A percentile compares a stretch with the other conserved stretches of the same genome.
Conservation (phyloP, 2,329 filamentous ascomycete genomes). For the Plenodomus biglobosus region DNA sequence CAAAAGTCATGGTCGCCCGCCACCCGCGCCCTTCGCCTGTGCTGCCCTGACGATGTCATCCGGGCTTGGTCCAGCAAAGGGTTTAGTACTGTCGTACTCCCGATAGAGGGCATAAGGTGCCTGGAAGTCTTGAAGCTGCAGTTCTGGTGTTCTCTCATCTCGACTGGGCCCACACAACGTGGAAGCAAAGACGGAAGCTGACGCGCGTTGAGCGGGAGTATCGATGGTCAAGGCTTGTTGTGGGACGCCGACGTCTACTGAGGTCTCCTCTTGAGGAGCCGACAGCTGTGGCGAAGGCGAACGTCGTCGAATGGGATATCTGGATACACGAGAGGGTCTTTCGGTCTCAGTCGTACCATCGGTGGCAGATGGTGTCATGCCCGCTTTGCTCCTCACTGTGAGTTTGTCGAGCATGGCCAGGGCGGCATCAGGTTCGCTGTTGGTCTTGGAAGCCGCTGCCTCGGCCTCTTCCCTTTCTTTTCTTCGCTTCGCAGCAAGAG, state of each 20-base stretch:
- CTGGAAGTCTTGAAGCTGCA: constrained; percentile 23
- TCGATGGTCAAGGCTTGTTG: constrained; percentile 26
- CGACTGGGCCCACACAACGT: constrained; percentile 48
- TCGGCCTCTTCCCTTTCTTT: constrained; percentile 73
- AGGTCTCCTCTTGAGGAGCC: constrained; percentile 13
- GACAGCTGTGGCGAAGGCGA: constrained; percentile 29
- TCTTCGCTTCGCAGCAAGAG: constrained; percentile 80
- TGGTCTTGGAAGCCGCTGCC: constrained; percentile 19
- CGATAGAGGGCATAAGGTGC: constrained; percentile 46
- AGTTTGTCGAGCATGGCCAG: constrained; percentile 51
- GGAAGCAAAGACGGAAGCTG: constrained; percentile 55
- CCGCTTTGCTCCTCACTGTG: constrained; percentile 31
- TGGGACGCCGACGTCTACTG: constrained; percentile 14
- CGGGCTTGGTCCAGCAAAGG: constrained; percentile 84
- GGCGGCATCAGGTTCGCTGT: constrained; percentile 34
- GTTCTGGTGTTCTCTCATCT: constrained; percentile 1
- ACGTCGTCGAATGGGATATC: constrained; percentile 35
- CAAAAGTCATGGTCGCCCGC: constrained; percentile 35
- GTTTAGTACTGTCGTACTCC: constrained; percentile 52
- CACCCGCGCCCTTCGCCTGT: constrained; percentile 58
- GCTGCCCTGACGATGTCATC: constrained; percentile 87
- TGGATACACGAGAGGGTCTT: constrained; percentile 12
- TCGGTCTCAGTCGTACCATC: constrained; percentile 2
- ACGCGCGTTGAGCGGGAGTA: constrained; percentile 46
- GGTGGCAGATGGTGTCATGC: background rate